Evolutionary conservation across 257 asterid species (phyloP), one percentile per base, ranked within the genome.

Genomic region (Salvia miltiorrhiza): DNA sequence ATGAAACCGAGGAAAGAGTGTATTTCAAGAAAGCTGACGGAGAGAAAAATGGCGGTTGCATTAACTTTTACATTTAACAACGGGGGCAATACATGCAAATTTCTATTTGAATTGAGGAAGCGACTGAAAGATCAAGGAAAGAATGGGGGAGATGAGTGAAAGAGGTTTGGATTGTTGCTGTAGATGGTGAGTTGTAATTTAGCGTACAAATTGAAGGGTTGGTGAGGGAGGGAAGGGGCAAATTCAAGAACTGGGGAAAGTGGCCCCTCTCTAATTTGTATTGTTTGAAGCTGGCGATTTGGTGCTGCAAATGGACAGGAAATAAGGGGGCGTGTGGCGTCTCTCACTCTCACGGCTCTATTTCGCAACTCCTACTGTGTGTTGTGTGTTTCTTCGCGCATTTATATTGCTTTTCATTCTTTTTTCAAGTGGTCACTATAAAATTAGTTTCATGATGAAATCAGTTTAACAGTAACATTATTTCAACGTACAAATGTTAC

Each of bases 1-100:
- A 70, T 71, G 49, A 48, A 71, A 70, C 63, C 85, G 80, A 77
- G 74, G 79, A 41, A 11, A 45, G 66, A 35, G 69, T 66, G 76
- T 63, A 57, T 76, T 58, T 26, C 74, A 76, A 76, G 50, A 70
- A 73, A 78, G 79, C 52, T 70, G 81, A 41, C 79, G 76, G 80
- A 58, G 72, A 70, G 65, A 72, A 63, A 63, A 76, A 69, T 71
- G 74, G 77, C 26, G 21, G 52, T 54, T 32, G 69, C 62, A 73
- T 72, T 71, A 76, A 71, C 70, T 61, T 70, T 74, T 30, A 64
- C 65, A 24, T 33, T 37, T 4, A 30, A 16, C 4, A 52, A 43
- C n/a, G 40, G 16, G 26, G 23, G 40, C 19, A 75, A 45, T 17
- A 50, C 72, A 74, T 63, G 67, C 63, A 59, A 61, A 70, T 71